These are phyloP conservation scores for Cryphonectria carpinicola DNA, from an alignment of 2,329 filamentous ascomycete genomes.

Conservation along the genomic window DNA sequence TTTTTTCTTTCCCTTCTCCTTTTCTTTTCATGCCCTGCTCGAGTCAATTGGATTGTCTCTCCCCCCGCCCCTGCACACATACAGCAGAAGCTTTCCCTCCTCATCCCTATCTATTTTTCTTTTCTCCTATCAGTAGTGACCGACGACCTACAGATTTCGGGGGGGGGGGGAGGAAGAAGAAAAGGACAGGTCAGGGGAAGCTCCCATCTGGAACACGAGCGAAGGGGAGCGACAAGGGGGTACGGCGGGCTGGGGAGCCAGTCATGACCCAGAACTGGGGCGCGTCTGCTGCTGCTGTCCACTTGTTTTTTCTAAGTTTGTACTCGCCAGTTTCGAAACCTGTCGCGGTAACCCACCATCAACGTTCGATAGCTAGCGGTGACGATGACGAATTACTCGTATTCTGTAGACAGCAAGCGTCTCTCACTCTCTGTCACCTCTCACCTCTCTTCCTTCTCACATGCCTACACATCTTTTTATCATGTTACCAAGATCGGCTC, in stretches of 20 bases:
- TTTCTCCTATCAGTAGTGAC: not conserved
- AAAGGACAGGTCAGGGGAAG: constrained; percentile 7
- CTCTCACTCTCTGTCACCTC: not conserved
- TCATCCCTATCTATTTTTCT: not conserved
- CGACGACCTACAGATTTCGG: not conserved
- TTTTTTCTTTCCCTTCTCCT: no score
- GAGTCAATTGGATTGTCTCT: not conserved
- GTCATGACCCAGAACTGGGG: not conserved
- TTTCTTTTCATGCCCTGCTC: not conserved
- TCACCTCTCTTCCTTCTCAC: not conserved
- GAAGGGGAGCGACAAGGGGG: not conserved
- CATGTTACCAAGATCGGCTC: not conserved
- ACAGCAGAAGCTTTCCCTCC: not conserved
- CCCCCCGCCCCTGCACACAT: not conserved
- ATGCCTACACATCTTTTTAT: not conserved
- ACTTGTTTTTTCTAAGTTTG: not conserved
- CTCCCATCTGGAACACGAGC: constrained; percentile 7
- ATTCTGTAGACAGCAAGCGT: not conserved
- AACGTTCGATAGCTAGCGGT: not conserved
- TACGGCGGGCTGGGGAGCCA: not conserved
- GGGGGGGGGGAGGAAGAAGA: not conserved
- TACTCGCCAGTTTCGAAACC: not conserved
- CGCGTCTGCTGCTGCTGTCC: not conserved
- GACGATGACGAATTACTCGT: not conserved
- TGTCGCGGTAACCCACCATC: not conserved